phyloP scores from a whole-genome alignment of 148 eudicot genomes.

The Talinum fruticosum region DNA sequence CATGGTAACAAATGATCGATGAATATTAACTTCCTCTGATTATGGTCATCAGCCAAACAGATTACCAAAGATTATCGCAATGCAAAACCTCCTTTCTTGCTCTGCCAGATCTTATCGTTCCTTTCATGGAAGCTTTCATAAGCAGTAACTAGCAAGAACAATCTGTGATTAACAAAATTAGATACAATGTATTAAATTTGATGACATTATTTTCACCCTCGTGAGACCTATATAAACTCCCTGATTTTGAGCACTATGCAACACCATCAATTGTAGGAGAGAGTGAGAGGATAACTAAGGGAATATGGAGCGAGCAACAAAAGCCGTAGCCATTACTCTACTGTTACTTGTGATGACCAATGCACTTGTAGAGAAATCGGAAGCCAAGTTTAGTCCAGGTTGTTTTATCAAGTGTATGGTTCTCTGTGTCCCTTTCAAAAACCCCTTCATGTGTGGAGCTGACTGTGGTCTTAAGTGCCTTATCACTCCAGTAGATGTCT shows the following conservation, averaged over 20 bases:
- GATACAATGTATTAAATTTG: no score
- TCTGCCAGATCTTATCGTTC: background rate
- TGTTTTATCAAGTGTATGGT: background rate
- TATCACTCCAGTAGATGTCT: no score
- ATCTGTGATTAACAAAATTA: no score
- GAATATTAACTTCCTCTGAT: background rate
- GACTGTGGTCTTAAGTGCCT: no score
- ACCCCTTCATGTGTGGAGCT: no score
- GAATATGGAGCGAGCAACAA: background rate
- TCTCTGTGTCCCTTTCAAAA: no score
- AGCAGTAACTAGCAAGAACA: background rate
- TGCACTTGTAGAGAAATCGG: background rate
- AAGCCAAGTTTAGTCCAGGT: no score
- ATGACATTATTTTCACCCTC: background rate
- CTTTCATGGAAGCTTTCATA: background rate
- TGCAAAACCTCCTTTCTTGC: background rate
- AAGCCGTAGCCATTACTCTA: background rate
- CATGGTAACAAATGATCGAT: no score
- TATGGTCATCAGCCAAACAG: background rate
- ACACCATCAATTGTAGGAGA: background rate
- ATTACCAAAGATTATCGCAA: background rate
- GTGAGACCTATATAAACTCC: background rate
- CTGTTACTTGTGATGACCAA: background rate
- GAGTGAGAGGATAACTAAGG: background rate
- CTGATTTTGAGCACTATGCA: background rate